Evolutionary conservation across 768 basidiomycete species (phyloP), one percentile per base, ranked within the genome.

Genomic region (Mrakia blollopis): DNA sequence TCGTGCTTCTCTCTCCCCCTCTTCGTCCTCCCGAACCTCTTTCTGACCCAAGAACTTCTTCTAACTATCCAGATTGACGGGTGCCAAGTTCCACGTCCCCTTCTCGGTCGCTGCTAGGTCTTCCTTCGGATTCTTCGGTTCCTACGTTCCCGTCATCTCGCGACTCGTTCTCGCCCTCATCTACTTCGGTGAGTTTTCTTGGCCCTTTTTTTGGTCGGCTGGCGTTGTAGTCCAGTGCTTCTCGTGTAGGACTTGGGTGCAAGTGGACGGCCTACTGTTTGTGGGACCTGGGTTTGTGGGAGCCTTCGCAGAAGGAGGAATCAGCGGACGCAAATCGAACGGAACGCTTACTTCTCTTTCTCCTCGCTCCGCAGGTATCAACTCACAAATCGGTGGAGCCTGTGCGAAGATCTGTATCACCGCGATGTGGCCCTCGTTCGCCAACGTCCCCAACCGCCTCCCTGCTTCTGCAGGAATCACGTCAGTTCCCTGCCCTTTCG

Each of bases 81-180:
- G 69, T 21, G 39, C 71, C 60, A 54, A 60, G 60, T 73, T 57
- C 72, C 72, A 73, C 72, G 57, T 61, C 54, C 72, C 72, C 13
- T 73, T 73, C 72, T 35, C 52, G 1, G 72, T 73, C 54, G 25
- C 39, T 8, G 11, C 72, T 28, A 16, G 72, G 5, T 61, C 54
- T 6, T 21, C 72, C 23, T 73, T 73, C 25, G 72, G 72, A 0
- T 73, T 73, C 52, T 73, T 37, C 72, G 52, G 52, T 3, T 41
- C 52, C 0, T 73, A 73, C 72, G 30, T 73, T 11, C 32, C 72
- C 28, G 72, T 73, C 13, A 35, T 73, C 37, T 73, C 72, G 21
- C 72, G 72, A 14, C 72, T 73, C 23, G 72, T 73, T n/a, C 72
- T 73, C 50, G 72, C 72, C 16, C 39, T 73, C 13, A 73, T 73